Base-by-base conservation (phyloP, 2,329 filamentous ascomycete species). In the Rutstroemia sydowiana region DNA sequence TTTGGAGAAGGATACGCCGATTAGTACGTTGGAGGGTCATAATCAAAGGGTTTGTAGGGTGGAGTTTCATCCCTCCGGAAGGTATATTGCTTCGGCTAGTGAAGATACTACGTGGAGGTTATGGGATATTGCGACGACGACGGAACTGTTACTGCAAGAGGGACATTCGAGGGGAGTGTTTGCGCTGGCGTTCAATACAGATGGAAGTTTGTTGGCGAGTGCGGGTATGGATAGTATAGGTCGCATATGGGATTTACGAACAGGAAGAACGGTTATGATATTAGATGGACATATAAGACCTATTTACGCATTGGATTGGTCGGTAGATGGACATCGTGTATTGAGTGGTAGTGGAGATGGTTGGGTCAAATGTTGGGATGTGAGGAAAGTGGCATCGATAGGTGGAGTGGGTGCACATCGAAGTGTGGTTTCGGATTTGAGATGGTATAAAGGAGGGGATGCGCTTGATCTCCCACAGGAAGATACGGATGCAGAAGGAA, bases 301-400 rank as follows among this genome's bases (percentile, higher is more conserved):
- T 13, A 95, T 98, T 49, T 91, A 95, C 63, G 90, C 85, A 0
- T 74, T 97, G 5, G 91, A 96, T 68, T 98, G 95, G 93, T 84
- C 87, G 53, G 78, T 84, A 0, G 93, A 98, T 65, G 90, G 92
- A 5, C 85, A 95, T 67, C 82, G 93, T n/a, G 81, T 97, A 8
- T 74, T 97, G n/a, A 90, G 90, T 0, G 91, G 90, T 1, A 95
- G 90, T 13, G 89, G 85, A 2, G 93, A 98, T 65, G 92, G 92
- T 16, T 97, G 93, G 80, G 84, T 95, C 64, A 97, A 96, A 69
- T 96, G 92, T 70, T 98, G 93, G 93, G 93, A 98, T 66, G 77
- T 98, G 48, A 83, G 93, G 42, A 92, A 93, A 63, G 91, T 97
- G 45, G 81, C 87, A 61, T 84, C 84, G 57, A 85, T 81, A 0